These are phyloP conservation scores for Petunia hybrid DNA, from an alignment of 305 asterid species.

Conservation along the genomic window DNA sequence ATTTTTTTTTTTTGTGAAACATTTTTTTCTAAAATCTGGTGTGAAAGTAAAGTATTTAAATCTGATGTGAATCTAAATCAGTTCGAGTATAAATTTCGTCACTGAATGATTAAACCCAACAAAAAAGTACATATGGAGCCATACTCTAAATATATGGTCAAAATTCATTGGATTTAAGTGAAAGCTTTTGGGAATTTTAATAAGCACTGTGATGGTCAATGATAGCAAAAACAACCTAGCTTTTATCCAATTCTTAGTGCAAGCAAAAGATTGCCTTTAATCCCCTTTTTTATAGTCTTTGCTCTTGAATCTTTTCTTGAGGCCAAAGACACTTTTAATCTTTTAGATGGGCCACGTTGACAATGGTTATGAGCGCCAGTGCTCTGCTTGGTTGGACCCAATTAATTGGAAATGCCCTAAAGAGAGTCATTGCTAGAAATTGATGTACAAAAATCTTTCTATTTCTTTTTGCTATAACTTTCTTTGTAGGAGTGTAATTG, in stretches of 20 bases:
- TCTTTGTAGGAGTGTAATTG: background rate
- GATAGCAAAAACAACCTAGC: slow-evolving; percentile 44
- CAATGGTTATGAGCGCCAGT: slow-evolving; percentile 16
- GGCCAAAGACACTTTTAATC: slow-evolving; percentile 29
- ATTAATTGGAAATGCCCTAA: slow-evolving; percentile 27
- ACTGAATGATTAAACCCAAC: too few relatives aligned
- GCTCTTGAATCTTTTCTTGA: slow-evolving; percentile 11
- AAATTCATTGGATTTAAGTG: slow-evolving; percentile 33
- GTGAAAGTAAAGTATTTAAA: too few relatives aligned
- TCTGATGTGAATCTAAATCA: too few relatives aligned
- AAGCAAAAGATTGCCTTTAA: slow-evolving; percentile 58
- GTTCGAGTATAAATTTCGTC: too few relatives aligned
- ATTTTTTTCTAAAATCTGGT: too few relatives aligned
- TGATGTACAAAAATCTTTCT: background rate
- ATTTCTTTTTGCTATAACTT: slow-evolving; percentile 15
- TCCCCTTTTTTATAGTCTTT: slow-evolving; percentile 35
- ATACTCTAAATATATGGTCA: slow-evolving; percentile 27
- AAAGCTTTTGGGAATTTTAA: slow-evolving; percentile 37
- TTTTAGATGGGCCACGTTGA: slow-evolving; percentile 33
- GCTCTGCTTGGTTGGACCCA: slow-evolving; percentile 28
- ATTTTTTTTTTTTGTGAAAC: too few relatives aligned
- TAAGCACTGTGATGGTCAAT: slow-evolving; percentile 68
- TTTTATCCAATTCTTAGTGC: slow-evolving; percentile 58
- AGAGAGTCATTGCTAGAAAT: slow-evolving; percentile 22
- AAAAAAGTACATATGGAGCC: slow-evolving; percentile 7